Conservation (phyloP, 768 basidiomycete genomes). For the Gyrodon lividus region DNA sequence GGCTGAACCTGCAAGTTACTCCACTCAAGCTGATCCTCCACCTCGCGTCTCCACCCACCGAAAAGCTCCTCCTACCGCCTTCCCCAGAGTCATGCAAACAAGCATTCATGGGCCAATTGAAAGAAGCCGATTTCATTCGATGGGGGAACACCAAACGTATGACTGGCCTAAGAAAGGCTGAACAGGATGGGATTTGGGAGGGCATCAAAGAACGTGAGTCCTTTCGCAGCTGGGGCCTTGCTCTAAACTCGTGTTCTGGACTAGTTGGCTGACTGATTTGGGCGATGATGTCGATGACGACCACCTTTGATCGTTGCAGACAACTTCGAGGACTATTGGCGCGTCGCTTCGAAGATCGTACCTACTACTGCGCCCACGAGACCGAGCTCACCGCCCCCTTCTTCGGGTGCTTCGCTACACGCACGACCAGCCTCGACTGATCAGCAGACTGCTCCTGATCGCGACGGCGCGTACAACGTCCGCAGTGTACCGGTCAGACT, state of each 20-base stretch:
- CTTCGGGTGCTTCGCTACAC: constrained; percentile 58
- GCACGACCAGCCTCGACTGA: constrained; percentile 66
- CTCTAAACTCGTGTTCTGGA: constrained; percentile 15
- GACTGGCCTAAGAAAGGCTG: constrained; percentile 83
- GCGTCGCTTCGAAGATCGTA: constrained; percentile 89
- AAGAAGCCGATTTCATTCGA: constrained; percentile 95
- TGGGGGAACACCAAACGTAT: constrained; percentile 97
- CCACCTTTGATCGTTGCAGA: constrained; percentile 58
- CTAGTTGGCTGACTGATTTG: constrained; percentile 24
- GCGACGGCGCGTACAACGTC: constrained; percentile 84
- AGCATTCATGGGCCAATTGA: constrained; percentile 92
- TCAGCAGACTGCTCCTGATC: constrained; percentile 50
- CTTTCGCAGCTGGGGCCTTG: constrained; percentile 15
- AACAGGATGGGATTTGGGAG: constrained; percentile 97
- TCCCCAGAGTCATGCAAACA: constrained; percentile 86
- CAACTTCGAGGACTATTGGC: constrained; percentile 94
- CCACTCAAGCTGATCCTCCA: constrained; percentile 85
- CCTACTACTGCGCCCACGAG: constrained; percentile 72
- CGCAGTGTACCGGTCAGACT: constrained; percentile 87
- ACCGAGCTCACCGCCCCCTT: constrained; percentile 52
- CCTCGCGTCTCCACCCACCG: constrained; percentile 81
- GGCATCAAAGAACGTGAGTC: constrained; percentile 89
- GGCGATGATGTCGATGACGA: constrained; percentile 10
- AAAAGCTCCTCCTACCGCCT: constrained; percentile 80
- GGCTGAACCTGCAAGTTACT: constrained; percentile 35